Percentiles rank a stretch among this genome's conserved stretches.
phyloP scores from a whole-genome alignment of 768 basidiomycete genomes.

The Boletus sensibilis region DNA sequence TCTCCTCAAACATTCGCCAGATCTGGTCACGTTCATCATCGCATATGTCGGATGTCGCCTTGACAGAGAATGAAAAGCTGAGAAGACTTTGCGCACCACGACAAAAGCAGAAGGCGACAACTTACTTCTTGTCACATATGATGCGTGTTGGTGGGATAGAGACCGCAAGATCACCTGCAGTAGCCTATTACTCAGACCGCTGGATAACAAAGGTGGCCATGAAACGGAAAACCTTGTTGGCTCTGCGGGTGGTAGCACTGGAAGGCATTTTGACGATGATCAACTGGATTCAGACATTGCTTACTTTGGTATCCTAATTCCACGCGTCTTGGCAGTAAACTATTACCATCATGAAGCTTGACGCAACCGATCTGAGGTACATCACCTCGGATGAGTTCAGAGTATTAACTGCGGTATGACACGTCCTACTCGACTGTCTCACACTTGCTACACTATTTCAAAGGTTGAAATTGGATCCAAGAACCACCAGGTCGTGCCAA shows the following conservation, averaged over 20 bases:
- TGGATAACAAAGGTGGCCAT: neutral
- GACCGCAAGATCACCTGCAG: slow-evolving; percentile 19
- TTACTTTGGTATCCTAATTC: slow-evolving; percentile 3
- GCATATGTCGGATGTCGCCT: slow-evolving; percentile 34
- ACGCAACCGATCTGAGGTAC: slow-evolving; percentile 93
- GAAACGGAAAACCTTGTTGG: slow-evolving; percentile 35
- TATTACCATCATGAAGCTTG: slow-evolving; percentile 70
- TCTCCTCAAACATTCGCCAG: slow-evolving; percentile 52
- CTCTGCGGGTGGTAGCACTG: slow-evolving; percentile 24
- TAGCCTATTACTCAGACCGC: slow-evolving; percentile 17
- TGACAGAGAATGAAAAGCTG: slow-evolving; percentile 27
- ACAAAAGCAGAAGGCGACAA: neutral
- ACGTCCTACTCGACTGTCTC: neutral
- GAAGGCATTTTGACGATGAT: slow-evolving; percentile 13
- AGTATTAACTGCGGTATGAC: slow-evolving; percentile 84
- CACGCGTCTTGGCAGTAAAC: slow-evolving; percentile 1
- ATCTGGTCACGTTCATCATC: slow-evolving; percentile 41
- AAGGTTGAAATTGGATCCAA: slow-evolving; percentile 98
- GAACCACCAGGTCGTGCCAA: slow-evolving; percentile 96
- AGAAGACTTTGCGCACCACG: neutral
- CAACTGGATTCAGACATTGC: neutral
- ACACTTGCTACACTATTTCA: neutral
- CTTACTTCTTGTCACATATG: slow-evolving; percentile 18
- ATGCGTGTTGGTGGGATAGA: slow-evolving; percentile 13
- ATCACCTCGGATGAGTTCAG: slow-evolving; percentile 90